Evolutionary conservation across 2,329 filamentous ascomycete genomes (phyloP), one percentile per base, ranked within the genome.

Genomic region (Phyllosticta capitalensis): DNA sequence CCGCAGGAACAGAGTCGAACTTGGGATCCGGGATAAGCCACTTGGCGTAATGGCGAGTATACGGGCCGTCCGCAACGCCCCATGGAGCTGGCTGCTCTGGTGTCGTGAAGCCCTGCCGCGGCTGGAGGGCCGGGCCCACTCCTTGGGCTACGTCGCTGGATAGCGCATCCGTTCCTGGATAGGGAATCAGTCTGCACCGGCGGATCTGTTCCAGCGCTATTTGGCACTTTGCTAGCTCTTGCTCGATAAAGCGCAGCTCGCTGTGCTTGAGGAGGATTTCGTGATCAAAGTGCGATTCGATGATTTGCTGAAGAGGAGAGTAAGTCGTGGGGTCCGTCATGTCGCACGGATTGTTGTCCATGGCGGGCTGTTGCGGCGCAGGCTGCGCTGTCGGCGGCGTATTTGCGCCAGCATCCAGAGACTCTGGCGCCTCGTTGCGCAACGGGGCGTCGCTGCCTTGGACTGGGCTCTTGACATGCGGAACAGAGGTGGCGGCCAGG

Each of bases 141-240:
- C 92, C 92, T 64, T 80, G 80, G 73, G 85, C 88, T 66, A 95
- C 83, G 64, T 87, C 81, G 64, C 83, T 77, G 24, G 87, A 86
- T 9, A 84, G 84, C 49, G 84, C 82, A 63, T 83, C 80, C 63
- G 83, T 83, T 64, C 86, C 83, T 30, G 92, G 92, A 72, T 91
- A 97, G 4, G 92, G 92, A 66, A 96, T 92, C 65, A 97, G 80
- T 70, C 94, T 87, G 75, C 92, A 96, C 62, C 94, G 86, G 66
- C 94, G 88, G 63, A 99, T 79, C 76, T 97, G 94, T 75, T 99
- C 94, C 65, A 97, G 81, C 10, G 92, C 90, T 64, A 92, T 79
- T 76, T 97, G 92, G 70, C 92, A 96, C 77, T 96, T 97, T 64
- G 90, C 92, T 64, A 97, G 82, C 76, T 97, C 94, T 75, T 96